Evolutionary conservation across 2,329 filamentous ascomycete genomes (phyloP), one percentile per base, ranked within the genome.

Genomic region (Cordyceps militaris): DNA sequence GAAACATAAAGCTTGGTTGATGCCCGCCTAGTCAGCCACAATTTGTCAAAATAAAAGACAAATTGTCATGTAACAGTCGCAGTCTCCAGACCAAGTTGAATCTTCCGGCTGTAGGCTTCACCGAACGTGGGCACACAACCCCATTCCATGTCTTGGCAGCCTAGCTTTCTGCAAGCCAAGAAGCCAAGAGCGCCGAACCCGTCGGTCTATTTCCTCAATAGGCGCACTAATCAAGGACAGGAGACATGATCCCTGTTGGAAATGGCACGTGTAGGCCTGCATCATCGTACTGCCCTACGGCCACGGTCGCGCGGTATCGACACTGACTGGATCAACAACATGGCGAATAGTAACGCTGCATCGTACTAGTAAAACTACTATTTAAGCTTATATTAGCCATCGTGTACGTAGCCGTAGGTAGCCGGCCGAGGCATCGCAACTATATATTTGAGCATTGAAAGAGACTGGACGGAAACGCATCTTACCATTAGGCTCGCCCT

Each of bases 261-360:
- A 13, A 4, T 13, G 5, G 51, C 52, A 47, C 52, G 52, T 55
- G 42, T 19, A 46, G 8, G 19, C 19, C 2, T 21, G 28, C 23
- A 16, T 23, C 7, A 10, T 11, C 2, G n/a, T 2, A 10, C 52
- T 44, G 28, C 40, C 30, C 23, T 43, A 34, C 23, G 30, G 11
- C 52, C 52, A 55, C 52, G 52, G 52, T 55, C 52, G 38, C 52
- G 52, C 52, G 52, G 52, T 26, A 55, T 47, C 42, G 42, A 38
- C 30, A 26, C 42, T 55, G 28, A 55, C 19, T 55, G 42, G 52
- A 47, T n/a, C 13, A 54, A 34, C 5, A 38, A 4, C 10, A 16
- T 16, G 6, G 38, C 9, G 10, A 10, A 38, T 38, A 40, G 28
- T 16, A 9, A 16, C 13, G 9, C 2, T 44, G 40, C n/a, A 43